Evolutionary conservation across 306 rosid species (phyloP), one percentile per base, ranked within the genome.

Genomic region (Dalbergia oliveri): DNA sequence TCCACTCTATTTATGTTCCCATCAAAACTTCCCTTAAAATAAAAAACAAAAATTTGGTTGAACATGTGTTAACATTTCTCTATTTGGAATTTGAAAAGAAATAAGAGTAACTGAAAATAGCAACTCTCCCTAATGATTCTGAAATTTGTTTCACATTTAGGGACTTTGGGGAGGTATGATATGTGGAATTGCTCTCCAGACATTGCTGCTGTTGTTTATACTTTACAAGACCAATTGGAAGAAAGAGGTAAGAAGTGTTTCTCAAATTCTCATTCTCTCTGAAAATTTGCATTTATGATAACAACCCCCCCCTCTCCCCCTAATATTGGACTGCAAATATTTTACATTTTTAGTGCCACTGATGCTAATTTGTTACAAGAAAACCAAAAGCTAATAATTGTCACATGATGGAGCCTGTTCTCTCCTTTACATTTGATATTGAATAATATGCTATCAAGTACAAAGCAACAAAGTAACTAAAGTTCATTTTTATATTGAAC

Each of bases 141-240:
- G 81, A 77, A 18, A 3, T 14, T 43, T 33, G 39, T 70, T 21
- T 12, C 56, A 21, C 37, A 23, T 56, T 37, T 71, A 86, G 87
- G 89, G 89, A 72, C 83, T 86, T 33, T 86, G 87, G 89, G 89
- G 85, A 79, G 89, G 87, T 45, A 86, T 83, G 87, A 83, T 86
- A 53, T 83, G 89, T 67, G 89, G 89, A 83, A 76, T 81, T 60
- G 49, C 26, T 57, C 78, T 86, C 35, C 87, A 86, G 75, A 83
- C 87, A 23, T 66, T 80, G 75, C n/a, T 83, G 67, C 81, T 86
- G 5, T 2, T 39, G 49, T 63, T 73, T 14, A 71, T 86, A 72
- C 87, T 86, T 76, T 80, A 72, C 79, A 86, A 57, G 69, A 86
- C 87, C 63, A 80, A 86, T 54, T 80, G 89, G 89, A 83, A 79